Conservation (phyloP, 148 eudicot species). For the Limonium bicolor region DNA sequence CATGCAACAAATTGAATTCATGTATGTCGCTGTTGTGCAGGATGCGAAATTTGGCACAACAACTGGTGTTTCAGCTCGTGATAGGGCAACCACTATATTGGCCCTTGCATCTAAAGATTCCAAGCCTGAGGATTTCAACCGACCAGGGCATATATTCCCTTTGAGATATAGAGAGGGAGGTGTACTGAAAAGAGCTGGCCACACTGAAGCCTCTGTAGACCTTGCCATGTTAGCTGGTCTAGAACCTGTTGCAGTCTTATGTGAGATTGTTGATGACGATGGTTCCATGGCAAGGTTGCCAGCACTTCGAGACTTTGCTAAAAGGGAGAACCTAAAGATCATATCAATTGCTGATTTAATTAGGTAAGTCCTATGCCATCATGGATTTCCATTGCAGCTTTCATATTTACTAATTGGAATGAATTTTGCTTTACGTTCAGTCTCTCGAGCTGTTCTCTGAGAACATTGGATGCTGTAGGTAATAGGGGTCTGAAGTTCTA, state of each 20-base stretch:
- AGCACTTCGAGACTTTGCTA: slow-evolving; percentile 36
- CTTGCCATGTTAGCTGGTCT: slow-evolving; percentile 48
- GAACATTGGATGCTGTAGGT: too few species aligned
- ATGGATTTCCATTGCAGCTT: too few species aligned
- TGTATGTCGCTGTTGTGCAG: too few species aligned
- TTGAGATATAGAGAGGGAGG: slow-evolving; percentile 62
- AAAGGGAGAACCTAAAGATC: slow-evolving; percentile 37
- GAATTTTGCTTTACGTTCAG: too few species aligned
- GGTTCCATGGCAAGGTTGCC: slow-evolving; percentile 75
- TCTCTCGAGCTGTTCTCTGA: too few species aligned
- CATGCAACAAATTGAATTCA: too few species aligned
- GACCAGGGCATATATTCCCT: slow-evolving; percentile 69
- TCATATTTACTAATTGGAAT: too few species aligned
- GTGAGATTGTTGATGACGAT: slow-evolving; percentile 72
- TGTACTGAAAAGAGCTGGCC: slow-evolving; percentile 68
- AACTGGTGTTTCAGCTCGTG: slow-evolving; percentile 61
- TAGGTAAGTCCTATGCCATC: slow-evolving; percentile 41
- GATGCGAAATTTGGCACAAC: slow-evolving; percentile 66
- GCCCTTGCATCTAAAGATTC: slow-evolving; percentile 59
- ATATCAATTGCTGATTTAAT: slow-evolving; percentile 60
- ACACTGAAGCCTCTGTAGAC: slow-evolving; percentile 65
- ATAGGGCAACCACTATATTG: slow-evolving; percentile 41
- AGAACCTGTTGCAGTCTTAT: slow-evolving; percentile 44
- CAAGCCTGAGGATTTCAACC: slow-evolving; percentile 49
- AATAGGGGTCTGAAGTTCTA: too few species aligned